Conservation (phyloP, 2,329 filamentous ascomycete genomes). For the Myriosclerotinia duriaeana region DNA sequence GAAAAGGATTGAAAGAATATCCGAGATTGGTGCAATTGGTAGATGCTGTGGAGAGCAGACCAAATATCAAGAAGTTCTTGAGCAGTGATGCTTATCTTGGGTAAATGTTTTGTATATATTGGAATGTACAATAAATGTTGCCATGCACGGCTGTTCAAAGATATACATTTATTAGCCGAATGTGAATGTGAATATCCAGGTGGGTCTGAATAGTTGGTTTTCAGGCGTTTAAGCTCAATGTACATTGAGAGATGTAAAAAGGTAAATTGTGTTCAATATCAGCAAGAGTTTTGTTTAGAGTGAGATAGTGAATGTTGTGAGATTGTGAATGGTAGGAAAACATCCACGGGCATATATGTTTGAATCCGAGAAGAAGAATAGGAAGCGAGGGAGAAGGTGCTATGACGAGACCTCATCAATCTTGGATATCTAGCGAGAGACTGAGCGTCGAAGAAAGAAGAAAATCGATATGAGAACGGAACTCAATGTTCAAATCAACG, state of each 20-base stretch:
- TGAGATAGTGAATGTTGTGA: neutral
- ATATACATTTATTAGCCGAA: neutral
- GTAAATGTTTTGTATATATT: neutral
- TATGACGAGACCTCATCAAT: neutral
- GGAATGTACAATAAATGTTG: neutral
- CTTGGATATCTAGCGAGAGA: neutral
- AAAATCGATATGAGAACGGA: neutral
- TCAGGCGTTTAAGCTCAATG: neutral
- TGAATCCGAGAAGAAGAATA: neutral
- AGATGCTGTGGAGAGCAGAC: slow-evolving; percentile 35
- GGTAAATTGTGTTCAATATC: neutral
- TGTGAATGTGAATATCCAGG: neutral
- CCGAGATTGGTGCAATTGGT: slow-evolving; percentile 36
- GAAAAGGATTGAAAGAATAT: slow-evolving; percentile 36
- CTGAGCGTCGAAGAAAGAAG: neutral
- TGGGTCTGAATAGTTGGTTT: neutral
- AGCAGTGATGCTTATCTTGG: slow-evolving; percentile 36
- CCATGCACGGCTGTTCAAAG: neutral
- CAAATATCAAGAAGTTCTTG: slow-evolving; percentile 38
- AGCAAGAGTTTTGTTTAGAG: no score
- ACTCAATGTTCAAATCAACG: neutral
- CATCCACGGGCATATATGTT: neutral
- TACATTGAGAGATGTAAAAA: neutral
- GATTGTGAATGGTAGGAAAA: neutral
- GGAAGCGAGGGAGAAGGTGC: neutral